Evolutionary conservation across 1,284 basidiomycete genomes (phyloP), one percentile per base, ranked within the genome.

Genomic region (Ganoderma multipileum): DNA sequence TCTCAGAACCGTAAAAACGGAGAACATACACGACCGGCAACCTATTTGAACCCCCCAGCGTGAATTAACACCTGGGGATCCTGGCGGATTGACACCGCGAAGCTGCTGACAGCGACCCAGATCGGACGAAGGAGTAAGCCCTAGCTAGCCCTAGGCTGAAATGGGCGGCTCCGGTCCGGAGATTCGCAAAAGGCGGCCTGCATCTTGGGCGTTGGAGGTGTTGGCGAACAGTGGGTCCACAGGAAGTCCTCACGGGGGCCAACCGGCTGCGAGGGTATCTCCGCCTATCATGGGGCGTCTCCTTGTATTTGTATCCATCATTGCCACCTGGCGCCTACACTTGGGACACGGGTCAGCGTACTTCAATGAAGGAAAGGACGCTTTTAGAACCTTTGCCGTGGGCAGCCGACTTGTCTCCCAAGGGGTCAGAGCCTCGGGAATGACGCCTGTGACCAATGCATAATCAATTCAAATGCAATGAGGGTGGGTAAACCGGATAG

Each of bases 211-310:
- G 30, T 55, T 26, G 30, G 33, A 38, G 11, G 23, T 30, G 55
- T 58, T 36, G 36, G 36, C 28, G 54, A 55, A 55, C 20, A 58
- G 55, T 58, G 55, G 33, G 36, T 58, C 55, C 55, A 58, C 55
- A 23, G 30, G 36, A 36, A 23, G 33, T n/a, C n/a, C 11, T 33
- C 16, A 33, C 33, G 33, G 20, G 33, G 36, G 33, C 36, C 55
- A 28, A 3, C 52, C 52, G 55, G 55, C 33, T 38, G n/a, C 20
- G 20, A 58, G 16, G 36, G n/a, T 58, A 61, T 60, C 59, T 66
- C 64, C 64, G 64, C 64, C 64, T 66, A 38, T 52, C 41, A 54
- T 26, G 63, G 38, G 63, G 47, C 23, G 23, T 52, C 47, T 26
- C 8, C 23, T 12, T 28, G 47, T n/a, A 26, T n/a, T 50, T 1